Evolutionary conservation across 306 rosid species (phyloP).

Genomic region (Vachellia collinsii): DNA sequence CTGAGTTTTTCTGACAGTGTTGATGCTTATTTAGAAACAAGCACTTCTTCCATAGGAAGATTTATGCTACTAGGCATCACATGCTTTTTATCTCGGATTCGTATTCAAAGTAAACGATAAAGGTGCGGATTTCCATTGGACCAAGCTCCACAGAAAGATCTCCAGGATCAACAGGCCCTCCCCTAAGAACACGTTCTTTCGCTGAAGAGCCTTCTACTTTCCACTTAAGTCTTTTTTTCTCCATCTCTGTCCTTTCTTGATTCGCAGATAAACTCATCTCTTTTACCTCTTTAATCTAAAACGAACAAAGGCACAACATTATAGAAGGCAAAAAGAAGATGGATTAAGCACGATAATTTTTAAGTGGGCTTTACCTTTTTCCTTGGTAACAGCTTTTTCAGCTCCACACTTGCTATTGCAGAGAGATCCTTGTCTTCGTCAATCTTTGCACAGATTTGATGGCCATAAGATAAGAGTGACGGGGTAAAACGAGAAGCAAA

Average conservation of each 20-base stretch:
- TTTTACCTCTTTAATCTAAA: conserved; percentile 68
- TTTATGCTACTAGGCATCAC: conserved; percentile 39
- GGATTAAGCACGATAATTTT: neutral
- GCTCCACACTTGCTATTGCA: conserved; percentile 60
- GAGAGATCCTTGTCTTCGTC: conserved; percentile 89
- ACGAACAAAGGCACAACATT: conserved; percentile 25
- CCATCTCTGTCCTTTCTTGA: conserved; percentile 86
- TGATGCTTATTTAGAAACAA: conserved; percentile 32
- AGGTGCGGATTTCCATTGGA: conserved; percentile 92
- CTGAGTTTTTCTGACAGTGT: conserved; percentile 10
- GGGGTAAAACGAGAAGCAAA: conserved; percentile 30
- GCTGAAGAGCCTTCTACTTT: conserved; percentile 58
- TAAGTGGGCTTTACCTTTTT: conserved; percentile 57
- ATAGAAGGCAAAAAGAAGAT: conserved; percentile 7
- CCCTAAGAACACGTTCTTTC: conserved; percentile 57
- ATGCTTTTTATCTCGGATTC: conserved; percentile 28
- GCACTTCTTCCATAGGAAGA: conserved; percentile 28
- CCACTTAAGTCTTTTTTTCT: conserved; percentile 82
- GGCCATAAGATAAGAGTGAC: conserved; percentile 28
- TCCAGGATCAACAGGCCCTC: conserved; percentile 72
- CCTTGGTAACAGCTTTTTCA: conserved; percentile 68
- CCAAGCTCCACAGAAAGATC: conserved; percentile 76
- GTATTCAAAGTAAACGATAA: conserved; percentile 48
- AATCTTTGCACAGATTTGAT: conserved; percentile 46
- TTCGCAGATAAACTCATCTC: conserved; percentile 83